Conservation (phyloP, 2,329 filamentous ascomycete species). For the Cladosporium colombiae region DNA sequence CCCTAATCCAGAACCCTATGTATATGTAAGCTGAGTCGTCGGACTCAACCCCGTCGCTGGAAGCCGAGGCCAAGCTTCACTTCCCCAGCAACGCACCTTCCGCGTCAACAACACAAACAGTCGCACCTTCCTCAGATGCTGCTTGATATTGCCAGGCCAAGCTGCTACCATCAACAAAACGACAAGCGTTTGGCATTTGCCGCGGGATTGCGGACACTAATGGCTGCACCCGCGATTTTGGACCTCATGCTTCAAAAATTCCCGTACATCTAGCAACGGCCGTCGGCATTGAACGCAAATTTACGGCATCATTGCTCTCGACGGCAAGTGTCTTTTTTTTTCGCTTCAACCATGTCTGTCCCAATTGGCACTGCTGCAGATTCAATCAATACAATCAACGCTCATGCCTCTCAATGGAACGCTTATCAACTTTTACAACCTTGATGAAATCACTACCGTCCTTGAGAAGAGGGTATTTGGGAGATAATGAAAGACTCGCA, state of each 20-base stretch:
- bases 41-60: neutral
- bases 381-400: neutral
- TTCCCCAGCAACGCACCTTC: neutral
- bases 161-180: neutral
- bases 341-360: neutral
- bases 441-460: neutral
- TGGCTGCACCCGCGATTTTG: neutral
- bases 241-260: neutral
- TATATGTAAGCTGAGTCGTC: neutral
- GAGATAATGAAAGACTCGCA: neutral
- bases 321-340: neutral
- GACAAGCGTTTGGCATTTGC: neutral
- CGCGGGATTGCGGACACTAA: neutral
- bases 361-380: neutral
- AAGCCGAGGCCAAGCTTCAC: slow-evolving; percentile 2
- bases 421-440: neutral
- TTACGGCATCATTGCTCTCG: neutral
- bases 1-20: neutral
- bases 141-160: neutral
- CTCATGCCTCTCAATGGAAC: neutral
- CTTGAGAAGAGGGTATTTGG: neutral
- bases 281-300: neutral
- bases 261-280: neutral
- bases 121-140: neutral
- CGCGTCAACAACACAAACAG: neutral